Conservation (phyloP, 2,329 filamentous ascomycete species). For the Colletotrichum cereale region DNA sequence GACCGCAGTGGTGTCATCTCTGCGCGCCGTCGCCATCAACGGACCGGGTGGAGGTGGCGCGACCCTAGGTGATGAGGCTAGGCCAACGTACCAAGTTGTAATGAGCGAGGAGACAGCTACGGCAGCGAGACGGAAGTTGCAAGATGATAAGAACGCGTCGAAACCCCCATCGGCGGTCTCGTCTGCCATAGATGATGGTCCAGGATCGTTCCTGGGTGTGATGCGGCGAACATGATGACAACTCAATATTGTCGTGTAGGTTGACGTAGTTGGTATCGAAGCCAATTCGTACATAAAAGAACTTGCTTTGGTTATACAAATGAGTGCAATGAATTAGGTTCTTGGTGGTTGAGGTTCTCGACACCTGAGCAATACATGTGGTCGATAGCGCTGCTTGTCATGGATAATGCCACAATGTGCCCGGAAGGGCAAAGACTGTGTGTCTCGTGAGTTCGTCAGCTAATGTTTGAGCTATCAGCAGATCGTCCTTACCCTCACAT, state of each 20-base stretch:
- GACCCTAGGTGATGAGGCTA: slow-evolving; percentile 5
- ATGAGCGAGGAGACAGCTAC: slow-evolving; percentile 16
- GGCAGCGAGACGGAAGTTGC: not conserved
- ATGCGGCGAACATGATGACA: not conserved
- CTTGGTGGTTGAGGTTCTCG: not conserved
- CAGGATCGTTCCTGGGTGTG: not conserved
- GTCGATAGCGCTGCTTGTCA: not conserved
- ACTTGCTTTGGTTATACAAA: not conserved
- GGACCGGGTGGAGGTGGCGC: slow-evolving; percentile 14
- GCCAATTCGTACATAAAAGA: not conserved
- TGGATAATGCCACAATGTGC: not conserved
- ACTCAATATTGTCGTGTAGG: not conserved
- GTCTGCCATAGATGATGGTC: not conserved
- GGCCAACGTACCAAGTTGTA: slow-evolving; percentile 22
- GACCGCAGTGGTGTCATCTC: slow-evolving; percentile 74
- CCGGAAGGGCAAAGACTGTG: not conserved
- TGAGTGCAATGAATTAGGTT: not conserved
- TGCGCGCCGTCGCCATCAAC: slow-evolving; percentile 76
- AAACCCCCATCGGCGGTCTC: not conserved
- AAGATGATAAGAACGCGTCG: not conserved
- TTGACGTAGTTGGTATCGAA: not conserved
- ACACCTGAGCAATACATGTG: not conserved
- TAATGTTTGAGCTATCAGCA: too few species aligned
- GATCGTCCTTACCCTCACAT: not conserved
- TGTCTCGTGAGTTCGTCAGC: not conserved